Percentiles rank a stretch among this genome's conserved stretches.
These are phyloP conservation scores for Saccharomycopsis fibuligera DNA, from an alignment of 805 yeast species.

Conservation along the genomic window DNA sequence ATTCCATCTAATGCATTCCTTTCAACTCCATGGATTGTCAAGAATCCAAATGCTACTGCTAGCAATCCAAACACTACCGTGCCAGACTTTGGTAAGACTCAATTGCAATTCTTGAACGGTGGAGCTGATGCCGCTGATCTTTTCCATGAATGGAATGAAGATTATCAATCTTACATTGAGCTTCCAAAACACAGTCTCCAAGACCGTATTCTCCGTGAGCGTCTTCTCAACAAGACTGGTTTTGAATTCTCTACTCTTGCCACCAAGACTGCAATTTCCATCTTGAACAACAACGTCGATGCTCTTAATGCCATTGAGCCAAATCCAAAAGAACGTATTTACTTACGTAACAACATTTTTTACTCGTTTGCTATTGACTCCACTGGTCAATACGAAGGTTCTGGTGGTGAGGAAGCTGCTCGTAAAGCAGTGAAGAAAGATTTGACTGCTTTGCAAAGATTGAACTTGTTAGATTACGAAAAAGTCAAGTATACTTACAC, in stretches of 20 bases:
- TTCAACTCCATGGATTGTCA: constrained; percentile 75
- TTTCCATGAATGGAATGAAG: constrained; percentile 83
- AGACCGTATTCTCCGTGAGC: constrained; percentile 71
- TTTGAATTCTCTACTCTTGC: constrained; percentile 75
- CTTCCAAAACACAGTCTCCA: constrained; percentile 51
- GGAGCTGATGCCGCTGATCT: constrained; percentile 56
- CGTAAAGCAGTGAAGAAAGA: constrained; percentile 76
- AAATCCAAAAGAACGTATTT: constrained; percentile 52
- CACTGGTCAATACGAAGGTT: constrained; percentile 37
- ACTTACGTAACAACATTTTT: constrained; percentile 75
- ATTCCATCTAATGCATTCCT: constrained; percentile 57
- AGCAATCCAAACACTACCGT: constrained; percentile 20
- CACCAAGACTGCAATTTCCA: constrained; percentile 69
- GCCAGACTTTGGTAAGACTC: constrained; percentile 28
- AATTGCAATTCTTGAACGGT: constrained; percentile 33
- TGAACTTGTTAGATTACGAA: constrained; percentile 57
- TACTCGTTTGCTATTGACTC: constrained; percentile 75
- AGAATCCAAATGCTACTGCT: constrained; percentile 21
- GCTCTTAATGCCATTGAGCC: constrained; percentile 80
- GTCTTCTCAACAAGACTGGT: constrained; percentile 60
- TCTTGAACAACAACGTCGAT: constrained; percentile 63
- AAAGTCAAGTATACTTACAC: constrained; percentile 72
- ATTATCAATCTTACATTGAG: constrained; percentile 76
- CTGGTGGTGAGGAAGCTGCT: constrained; percentile 72
- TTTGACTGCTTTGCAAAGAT: constrained; percentile 58